A percentile compares a stretch with the other conserved stretches of the same genome.
Conservation (phyloP, 2,329 filamentous ascomycete genomes). For the Fusarium acutatum region DNA sequence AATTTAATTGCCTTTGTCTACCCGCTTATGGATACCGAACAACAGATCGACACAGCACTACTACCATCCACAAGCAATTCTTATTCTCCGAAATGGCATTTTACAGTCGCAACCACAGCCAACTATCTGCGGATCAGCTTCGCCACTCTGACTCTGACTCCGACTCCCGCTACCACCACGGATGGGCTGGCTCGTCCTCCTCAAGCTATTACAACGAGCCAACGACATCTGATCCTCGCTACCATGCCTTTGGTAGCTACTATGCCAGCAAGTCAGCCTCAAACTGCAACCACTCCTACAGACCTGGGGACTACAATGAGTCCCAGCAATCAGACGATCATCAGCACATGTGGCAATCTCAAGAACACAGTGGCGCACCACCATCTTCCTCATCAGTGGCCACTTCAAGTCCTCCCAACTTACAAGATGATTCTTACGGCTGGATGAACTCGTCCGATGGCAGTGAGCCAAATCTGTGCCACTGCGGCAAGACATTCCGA, state of each 20-base stretch:
- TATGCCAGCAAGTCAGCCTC: constrained; percentile 32
- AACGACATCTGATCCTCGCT: constrained; percentile 29
- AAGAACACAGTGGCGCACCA: constrained; percentile 23
- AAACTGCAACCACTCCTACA: constrained; percentile 17
- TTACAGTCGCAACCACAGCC: constrained; percentile 25
- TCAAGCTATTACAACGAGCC: constrained; percentile 22
- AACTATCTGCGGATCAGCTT: constrained; percentile 26
- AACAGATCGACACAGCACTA: constrained; percentile 34
- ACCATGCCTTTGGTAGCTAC: constrained; percentile 23
- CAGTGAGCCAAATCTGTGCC: constrained; percentile 29
- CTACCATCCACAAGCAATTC: constrained; percentile 22
- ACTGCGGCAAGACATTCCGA: constrained; percentile 40
- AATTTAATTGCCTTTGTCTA: constrained; percentile 34
- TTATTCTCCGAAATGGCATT: constrained; percentile 27
- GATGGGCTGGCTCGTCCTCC: constrained; percentile 17
- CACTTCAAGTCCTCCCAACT: constrained; percentile 34
- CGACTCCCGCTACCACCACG: constrained; percentile 24
- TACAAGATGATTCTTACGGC: constrained; percentile 30
- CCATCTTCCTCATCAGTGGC: constrained; percentile 31
- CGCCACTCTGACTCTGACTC: constrained; percentile 32
- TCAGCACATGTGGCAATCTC: constrained; percentile 28
- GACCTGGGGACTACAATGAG: constrained; percentile 18
- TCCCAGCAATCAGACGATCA: constrained; percentile 28
- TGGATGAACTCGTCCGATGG: constrained; percentile 19
- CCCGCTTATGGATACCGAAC: constrained; percentile 36